phyloP scores from a whole-genome alignment of 306 rosid genomes.

The Delonix regia region DNA sequence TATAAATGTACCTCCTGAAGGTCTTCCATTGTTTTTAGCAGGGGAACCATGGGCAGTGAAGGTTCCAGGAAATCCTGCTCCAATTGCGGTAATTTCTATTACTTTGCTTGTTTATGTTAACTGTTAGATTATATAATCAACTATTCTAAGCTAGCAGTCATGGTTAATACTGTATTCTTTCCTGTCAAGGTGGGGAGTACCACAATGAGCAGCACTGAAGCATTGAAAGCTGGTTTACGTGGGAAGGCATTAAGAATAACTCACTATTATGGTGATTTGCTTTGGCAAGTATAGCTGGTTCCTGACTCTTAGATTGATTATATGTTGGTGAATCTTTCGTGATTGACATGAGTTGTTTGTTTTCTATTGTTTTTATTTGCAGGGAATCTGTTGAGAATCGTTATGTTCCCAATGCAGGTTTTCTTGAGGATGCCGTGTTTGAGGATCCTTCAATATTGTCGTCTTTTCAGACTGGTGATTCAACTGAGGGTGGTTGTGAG shows the following conservation, averaged over 20 bases:
- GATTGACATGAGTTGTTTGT: constrained; percentile 7
- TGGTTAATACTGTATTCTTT: constrained; percentile 14
- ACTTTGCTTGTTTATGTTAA: neutral
- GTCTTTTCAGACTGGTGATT: constrained; percentile 48
- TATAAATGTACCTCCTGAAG: constrained; percentile 75
- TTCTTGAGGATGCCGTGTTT: constrained; percentile 78
- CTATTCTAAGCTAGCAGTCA: neutral
- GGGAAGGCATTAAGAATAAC: constrained; percentile 90
- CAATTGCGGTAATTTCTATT: constrained; percentile 70
- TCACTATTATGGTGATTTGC: constrained; percentile 83
- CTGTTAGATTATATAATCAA: neutral
- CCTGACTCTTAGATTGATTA: constrained; percentile 19
- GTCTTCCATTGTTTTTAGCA: constrained; percentile 73
- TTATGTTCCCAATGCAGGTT: constrained; percentile 90
- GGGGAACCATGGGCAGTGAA: constrained; percentile 87
- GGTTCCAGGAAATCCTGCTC: constrained; percentile 95
- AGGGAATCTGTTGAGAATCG: constrained; percentile 82
- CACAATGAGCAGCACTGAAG: constrained; percentile 83
- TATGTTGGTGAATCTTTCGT: neutral
- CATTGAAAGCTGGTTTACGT: constrained; percentile 79
- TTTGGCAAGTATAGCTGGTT: constrained; percentile 67
- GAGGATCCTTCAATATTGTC: constrained; percentile 72
- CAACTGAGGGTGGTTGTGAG: constrained; percentile 41
- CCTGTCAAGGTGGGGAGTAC: constrained; percentile 83
- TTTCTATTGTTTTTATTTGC: constrained; percentile 27